Base-by-base conservation (phyloP, 2,329 filamentous ascomycete species). In the Exophiala sp. region DNA sequence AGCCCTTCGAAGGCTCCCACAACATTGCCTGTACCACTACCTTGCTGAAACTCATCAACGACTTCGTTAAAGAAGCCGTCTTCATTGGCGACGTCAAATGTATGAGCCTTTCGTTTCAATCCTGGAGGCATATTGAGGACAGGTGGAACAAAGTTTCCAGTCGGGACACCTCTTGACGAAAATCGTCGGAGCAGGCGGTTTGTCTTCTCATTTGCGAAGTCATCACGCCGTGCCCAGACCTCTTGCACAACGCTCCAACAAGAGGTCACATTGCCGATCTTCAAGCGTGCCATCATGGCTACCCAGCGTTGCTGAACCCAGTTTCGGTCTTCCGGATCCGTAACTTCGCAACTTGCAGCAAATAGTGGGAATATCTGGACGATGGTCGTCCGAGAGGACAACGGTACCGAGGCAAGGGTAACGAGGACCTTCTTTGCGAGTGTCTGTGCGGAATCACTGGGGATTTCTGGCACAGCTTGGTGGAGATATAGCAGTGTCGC, bases 331-430 rank as follows among this genome's bases (percentile, higher is more conserved):
- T 86, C 83, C 11, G 73, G 70, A 2, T 75, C 75, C 20, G 77
- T 72, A 7, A 80, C 80, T 67, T 88, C 85, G 59, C 83, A 85
- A 1, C 85, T 84, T 2, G 85, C 86, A 1, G 81, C 83, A 58
- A 87, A 75, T 1, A 89, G 76, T 1, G 86, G 86, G 60, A 84
- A 88, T 54, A 88, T 86, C 36, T 88, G 85, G 2, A 88, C 79
- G 42, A 88, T 85, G 14, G 83, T 79, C 0, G 84, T 78, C 7
- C 84, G 78, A 34, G 82, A 86, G 9, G 74, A 78, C 1, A 81
- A 69, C 1, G 85, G 83, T 0, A 88, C 82, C 0, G 81, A 85
- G 2, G 83, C 84, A 2, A 89, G 70, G 47, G 81, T 77, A 18
- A 79, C 75, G 47, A 88, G 69, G 1, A 84, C 80, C 43, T 81